Evolutionary conservation across 768 basidiomycete genomes (phyloP).

Genomic region (Tylopilus rubrobrunneus): DNA sequence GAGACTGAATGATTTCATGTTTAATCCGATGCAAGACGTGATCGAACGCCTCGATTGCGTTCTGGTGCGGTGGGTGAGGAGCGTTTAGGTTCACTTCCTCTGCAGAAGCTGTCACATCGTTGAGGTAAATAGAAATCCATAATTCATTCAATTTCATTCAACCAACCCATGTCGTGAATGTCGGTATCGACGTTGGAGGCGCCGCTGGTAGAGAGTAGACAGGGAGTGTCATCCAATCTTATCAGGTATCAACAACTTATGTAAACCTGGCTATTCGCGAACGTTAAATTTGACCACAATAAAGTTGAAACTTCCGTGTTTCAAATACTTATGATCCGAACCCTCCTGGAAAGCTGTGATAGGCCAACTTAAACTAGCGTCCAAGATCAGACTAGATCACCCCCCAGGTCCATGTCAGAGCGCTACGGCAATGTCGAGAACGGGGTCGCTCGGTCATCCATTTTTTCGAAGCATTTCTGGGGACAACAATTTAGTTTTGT

Average conservation of each 20-base stretch:
- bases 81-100: constrained; percentile 57
- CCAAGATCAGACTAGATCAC: constrained; percentile 3
- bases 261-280: constrained; percentile 14
- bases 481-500: background rate
- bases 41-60: constrained; percentile 65
- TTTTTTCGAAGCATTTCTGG: constrained; percentile 14
- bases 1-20: constrained; percentile 60
- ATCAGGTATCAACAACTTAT: constrained; percentile 18
- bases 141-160: background rate
- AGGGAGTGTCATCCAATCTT: constrained; percentile 11
- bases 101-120: constrained; percentile 43
- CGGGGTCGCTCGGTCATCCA: constrained; percentile 11
- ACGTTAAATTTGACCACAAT: constrained; percentile 12
- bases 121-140: constrained; percentile 8
- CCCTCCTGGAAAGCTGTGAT: constrained; percentile 1
- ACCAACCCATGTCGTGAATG: constrained; percentile 26
- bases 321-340: constrained; percentile 26
- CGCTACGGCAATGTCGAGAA: constrained; percentile 24
- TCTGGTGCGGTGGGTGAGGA: constrained; percentile 55
- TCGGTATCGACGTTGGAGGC: constrained; percentile 2
- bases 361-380: constrained; percentile 6
- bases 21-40: constrained; percentile 54
- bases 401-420: background rate
- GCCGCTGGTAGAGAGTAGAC: background rate
- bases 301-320: constrained; percentile 26